phyloP scores from a whole-genome alignment of 2,329 filamentous ascomycete species.

The Onygenales sp. region DNA sequence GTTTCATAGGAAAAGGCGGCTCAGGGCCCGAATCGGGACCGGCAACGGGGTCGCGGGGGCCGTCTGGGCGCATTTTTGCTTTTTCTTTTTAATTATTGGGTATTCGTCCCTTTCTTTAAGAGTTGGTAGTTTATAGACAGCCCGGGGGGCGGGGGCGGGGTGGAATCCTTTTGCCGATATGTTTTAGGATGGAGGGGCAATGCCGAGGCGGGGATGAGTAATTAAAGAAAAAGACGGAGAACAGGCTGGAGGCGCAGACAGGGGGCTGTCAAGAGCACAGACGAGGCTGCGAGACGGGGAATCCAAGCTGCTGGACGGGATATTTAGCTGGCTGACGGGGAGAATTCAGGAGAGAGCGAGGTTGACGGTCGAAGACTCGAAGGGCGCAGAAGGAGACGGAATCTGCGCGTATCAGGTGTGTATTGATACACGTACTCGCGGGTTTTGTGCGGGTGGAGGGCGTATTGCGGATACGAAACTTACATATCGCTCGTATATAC shows the following conservation, averaged over 20 bases:
- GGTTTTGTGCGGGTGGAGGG: background rate
- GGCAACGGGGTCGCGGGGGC: constrained; percentile 58
- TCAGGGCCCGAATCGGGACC: constrained; percentile 66
- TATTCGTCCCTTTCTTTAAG: background rate
- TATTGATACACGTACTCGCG: background rate
- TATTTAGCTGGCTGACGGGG: background rate
- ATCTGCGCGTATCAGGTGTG: background rate
- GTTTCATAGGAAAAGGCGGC: constrained; percentile 68
- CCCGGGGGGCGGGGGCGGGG: background rate
- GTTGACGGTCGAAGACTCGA: background rate
- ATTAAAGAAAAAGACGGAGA: too few species aligned
- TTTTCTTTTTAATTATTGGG: background rate
- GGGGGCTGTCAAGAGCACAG: too few species aligned
- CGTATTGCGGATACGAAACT: background rate
- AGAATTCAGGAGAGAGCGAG: background rate
- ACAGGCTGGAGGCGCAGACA: too few species aligned
- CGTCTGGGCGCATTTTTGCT: constrained; percentile 36
- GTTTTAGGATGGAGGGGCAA: too few species aligned
- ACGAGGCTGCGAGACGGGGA: background rate
- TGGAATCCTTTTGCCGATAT: too few species aligned
- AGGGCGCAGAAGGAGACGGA: background rate
- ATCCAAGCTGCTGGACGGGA: background rate
- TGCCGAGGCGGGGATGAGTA: too few species aligned
- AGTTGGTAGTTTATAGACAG: background rate
- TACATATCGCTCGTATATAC: background rate